Base-by-base conservation (phyloP, 805 yeast genomes). In the Starmerella etchellsii region DNA sequence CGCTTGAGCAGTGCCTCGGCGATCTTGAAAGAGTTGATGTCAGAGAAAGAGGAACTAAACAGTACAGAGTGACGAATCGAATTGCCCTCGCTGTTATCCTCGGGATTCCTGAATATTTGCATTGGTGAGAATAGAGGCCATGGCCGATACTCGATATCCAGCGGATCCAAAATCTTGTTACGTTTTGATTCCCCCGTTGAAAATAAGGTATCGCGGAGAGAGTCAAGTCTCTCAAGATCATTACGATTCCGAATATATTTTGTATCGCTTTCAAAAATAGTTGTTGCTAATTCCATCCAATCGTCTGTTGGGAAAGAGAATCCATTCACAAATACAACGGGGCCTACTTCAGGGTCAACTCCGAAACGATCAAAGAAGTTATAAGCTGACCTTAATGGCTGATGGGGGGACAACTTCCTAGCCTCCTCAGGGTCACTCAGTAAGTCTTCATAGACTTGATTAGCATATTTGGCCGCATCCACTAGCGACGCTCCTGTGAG, bases 271-370 rank as follows among this genome's bases (percentile, higher is more conserved):
- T 60, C 15, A 76, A 54, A 49, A 16, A 48, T 36, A 9, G 28
- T 25, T 34, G 51, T 43, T 6, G 51, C 52, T n/a, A 35, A 34
- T 24, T 48, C 50, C 10, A 50, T 42, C 64, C 63, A 58, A n/a
- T 26, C 28, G 18, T 30, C 39, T 10, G 30, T 4, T 2, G 48
- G 37, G 3, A 48, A 23, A 1, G 44, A 31, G 4, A 44, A 46
- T 33, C 97, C 97, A 57, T 88, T 81, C 23, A 74, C 72, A 37
- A 84, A 67, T 3, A 83, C 61, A 0, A 70, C 57, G 0, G 88
- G 76, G 1, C 57, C 57, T 0, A 51, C 51, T 28, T 72, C 63
- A 0, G 57, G 54, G 0, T 52, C 51, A 27, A 74, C 63, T 1
- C 58, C 61, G 34, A 64, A 51, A 4, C 56, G 50, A n/a, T 46